Evolutionary conservation across 495 filamentous ascomycete species (phyloP), one percentile per base, ranked within the genome.

Genomic region (Daldinia grandis): DNA sequence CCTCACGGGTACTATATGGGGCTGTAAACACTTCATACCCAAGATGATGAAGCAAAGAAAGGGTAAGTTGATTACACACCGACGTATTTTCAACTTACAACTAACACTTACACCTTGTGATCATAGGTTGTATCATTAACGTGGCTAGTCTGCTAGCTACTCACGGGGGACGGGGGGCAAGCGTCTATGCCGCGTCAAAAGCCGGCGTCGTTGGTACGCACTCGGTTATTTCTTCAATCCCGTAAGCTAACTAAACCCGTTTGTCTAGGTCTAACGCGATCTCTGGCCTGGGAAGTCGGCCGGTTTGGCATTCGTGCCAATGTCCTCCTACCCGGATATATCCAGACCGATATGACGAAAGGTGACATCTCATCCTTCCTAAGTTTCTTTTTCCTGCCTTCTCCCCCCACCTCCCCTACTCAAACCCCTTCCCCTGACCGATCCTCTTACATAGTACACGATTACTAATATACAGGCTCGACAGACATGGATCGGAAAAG

Each of bases 261-360:
- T 3, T 56, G 37, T 55, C 47, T 65, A 76, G 88, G 85, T 40
- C 78, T 97, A 35, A 95, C 93, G 0, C 82, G 90, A 28, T 86
- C 92, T 15, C 74, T 95, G 4, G 87, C 91, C 12, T 83, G 82
- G 21, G 93, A 95, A 69, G 78, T 88, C 2, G 89, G 84, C 2
- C 74, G 74, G 19, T 77, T 79, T 30, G 81, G 84, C 9, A 83
- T 95, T 54, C 82, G 93, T 17, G 91, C 91, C 30, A 97, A 96
- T 79, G 90, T 88, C 4, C 88, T 97, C 62, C 76, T 93, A n/a
- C 93, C 93, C 1, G 93, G 93, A 14, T 96, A 93, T 80, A 90
- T 95, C 63, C 81, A 89, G 25, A 94, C 92, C 5, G 84, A 87
- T 5, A 94, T 96, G 92, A 91, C 90, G 54, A 76, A 84, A 65